A percentile compares a stretch with the other conserved stretches of the same genome.
Conservation (phyloP, 164 flowering plant genomes). For the Magnolia kwangsiensis region DNA sequence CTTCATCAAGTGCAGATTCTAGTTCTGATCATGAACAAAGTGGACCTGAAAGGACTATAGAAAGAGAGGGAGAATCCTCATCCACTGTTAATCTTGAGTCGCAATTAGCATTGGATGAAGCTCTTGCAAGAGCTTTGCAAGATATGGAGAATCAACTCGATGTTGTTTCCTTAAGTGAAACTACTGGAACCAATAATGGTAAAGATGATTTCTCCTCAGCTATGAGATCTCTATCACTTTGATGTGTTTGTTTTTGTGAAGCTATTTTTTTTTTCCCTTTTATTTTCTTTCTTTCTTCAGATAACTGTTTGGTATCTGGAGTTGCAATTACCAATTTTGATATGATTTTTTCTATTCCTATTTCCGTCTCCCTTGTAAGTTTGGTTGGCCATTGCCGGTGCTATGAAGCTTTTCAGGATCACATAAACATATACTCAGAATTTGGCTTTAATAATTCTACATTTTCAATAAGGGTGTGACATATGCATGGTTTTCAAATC, state of each 20-base stretch:
- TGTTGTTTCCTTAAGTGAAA: constrained; percentile 11
- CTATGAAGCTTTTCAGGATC: too few relatives aligned
- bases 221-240: neutral
- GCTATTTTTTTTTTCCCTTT: neutral
- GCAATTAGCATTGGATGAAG: constrained; percentile 27
- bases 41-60: constrained; percentile 4
- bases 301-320: neutral
- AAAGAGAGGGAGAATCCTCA: constrained; percentile 13
- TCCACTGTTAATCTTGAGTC: constrained; percentile 9
- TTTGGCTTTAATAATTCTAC: too few relatives aligned
- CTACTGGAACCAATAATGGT: constrained; percentile 16
- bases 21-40: constrained; percentile 10
- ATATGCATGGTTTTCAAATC: too few relatives aligned
- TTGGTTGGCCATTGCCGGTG: too few relatives aligned
- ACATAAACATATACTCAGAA: too few relatives aligned
- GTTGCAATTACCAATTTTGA: neutral
- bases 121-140: constrained; percentile 22
- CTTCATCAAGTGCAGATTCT: constrained; percentile 17
- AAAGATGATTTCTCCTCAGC: constrained; percentile 1
- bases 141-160: constrained; percentile 22
- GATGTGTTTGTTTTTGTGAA: neutral
- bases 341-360: neutral
- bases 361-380: too few relatives aligned
- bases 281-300: neutral
- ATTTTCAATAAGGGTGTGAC: too few relatives aligned